Conservation (phyloP, 805 yeast genomes). For the Candida tammaniensis region DNA sequence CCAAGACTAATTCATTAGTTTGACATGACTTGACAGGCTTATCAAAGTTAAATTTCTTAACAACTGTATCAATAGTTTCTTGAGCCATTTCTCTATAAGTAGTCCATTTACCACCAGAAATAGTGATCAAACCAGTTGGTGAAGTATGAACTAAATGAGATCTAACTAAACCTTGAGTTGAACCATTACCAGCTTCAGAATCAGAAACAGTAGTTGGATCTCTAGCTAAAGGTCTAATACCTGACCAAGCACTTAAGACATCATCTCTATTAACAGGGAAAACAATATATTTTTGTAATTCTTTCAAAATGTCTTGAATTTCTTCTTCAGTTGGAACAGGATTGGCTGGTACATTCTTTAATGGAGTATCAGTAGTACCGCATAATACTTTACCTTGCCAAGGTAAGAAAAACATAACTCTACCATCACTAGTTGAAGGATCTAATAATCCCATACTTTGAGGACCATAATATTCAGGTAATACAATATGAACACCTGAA, state of each 20-base stretch:
- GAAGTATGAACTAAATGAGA: slow-evolving; percentile 78
- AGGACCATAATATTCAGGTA: slow-evolving; percentile 92
- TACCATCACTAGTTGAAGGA: slow-evolving; percentile 90
- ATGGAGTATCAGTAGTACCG: slow-evolving; percentile 93
- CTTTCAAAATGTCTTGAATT: slow-evolving; percentile 80
- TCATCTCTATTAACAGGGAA: slow-evolving; percentile 88
- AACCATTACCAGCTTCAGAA: slow-evolving; percentile 38
- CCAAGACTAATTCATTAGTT: slow-evolving; percentile 54
- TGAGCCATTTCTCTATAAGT: slow-evolving; percentile 97
- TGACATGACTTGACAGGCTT: slow-evolving; percentile 39
- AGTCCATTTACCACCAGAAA: slow-evolving; percentile 98
- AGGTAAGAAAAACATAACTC: slow-evolving; percentile 95
- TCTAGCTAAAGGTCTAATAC: slow-evolving; percentile 90
- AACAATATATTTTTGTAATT: slow-evolving; percentile 84
- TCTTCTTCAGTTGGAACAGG: slow-evolving; percentile 89
- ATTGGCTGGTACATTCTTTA: slow-evolving; percentile 63
- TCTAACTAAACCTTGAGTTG: slow-evolving; percentile 88
- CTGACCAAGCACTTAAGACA: slow-evolving; percentile 94
- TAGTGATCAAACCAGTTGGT: slow-evolving; percentile 75
- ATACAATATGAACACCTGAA: slow-evolving; percentile 87
- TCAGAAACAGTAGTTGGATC: slow-evolving; percentile 75
- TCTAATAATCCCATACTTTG: slow-evolving; percentile 83
- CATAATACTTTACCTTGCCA: slow-evolving; percentile 97
- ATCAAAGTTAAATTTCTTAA: slow-evolving; percentile 44
- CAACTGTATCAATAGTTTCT: slow-evolving; percentile 79